A percentile compares a stretch with the other conserved stretches of the same genome.
These are phyloP conservation scores for Fusarium euwallaceae DNA, from an alignment of 2,329 filamentous ascomycete genomes.

Conservation along the genomic window DNA sequence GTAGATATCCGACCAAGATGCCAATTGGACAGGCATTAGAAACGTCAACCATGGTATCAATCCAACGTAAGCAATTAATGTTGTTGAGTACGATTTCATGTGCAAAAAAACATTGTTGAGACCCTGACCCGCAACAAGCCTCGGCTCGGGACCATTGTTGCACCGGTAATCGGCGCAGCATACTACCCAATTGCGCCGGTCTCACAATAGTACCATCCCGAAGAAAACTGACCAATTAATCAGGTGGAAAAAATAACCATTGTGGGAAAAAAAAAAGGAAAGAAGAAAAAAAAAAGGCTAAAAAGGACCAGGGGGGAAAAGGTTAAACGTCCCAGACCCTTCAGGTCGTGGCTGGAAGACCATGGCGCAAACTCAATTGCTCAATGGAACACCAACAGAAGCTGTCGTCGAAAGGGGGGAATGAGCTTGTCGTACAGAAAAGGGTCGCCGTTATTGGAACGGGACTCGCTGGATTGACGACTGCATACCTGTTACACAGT, in stretches of 20 bases:
- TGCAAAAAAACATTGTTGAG: background rate
- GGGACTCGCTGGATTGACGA: conserved; percentile 54
- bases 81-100: background rate
- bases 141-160: conserved; percentile 2
- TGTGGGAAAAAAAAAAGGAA: background rate
- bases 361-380: background rate
- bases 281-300: background rate
- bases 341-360: too few species aligned
- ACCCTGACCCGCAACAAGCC: background rate
- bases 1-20: conserved; percentile 42
- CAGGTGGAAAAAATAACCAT: background rate
- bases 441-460: conserved; percentile 53
- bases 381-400: conserved; percentile 5
- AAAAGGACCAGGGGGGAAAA: background rate
- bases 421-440: background rate
- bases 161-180: background rate
- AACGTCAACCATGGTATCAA: background rate
- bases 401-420: too few species aligned
- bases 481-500: conserved; percentile 52
- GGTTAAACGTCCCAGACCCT: background rate
- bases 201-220: background rate
- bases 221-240: conserved; percentile 1
- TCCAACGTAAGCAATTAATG: background rate
- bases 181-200: background rate
- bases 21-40: conserved; percentile 38